These are phyloP conservation scores for Aspergillus phoenicis DNA, from an alignment of 2,329 filamentous ascomycete genomes.

Conservation along the genomic window DNA sequence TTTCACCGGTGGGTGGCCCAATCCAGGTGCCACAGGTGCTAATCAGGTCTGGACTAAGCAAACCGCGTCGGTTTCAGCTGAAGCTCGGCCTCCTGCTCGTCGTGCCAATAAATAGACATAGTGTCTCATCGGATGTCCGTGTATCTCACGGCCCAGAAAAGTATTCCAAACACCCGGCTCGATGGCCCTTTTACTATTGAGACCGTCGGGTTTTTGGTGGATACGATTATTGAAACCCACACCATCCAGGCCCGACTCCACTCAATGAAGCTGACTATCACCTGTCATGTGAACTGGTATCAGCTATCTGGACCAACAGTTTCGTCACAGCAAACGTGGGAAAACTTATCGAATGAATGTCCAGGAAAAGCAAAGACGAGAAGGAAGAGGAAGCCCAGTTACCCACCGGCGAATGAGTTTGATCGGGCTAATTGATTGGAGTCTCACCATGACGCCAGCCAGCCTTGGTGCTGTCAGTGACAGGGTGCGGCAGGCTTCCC, in stretches of 20 bases:
- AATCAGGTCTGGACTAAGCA: conserved; percentile 2
- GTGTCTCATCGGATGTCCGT: conserved; percentile 1
- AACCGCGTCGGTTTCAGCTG: neutral
- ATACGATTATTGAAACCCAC: conserved; percentile 9
- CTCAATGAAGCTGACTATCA: conserved; percentile 17
- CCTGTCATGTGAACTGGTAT: conserved; percentile 20
- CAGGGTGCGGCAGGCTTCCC: conserved; percentile 19
- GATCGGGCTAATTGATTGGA: neutral
- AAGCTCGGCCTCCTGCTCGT: neutral
- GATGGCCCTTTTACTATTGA: neutral
- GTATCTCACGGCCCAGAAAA: conserved; percentile 4
- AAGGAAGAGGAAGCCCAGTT: conserved; percentile 1
- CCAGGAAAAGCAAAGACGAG: neutral
- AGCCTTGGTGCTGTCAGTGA: conserved; percentile 11
- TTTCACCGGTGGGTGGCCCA: conserved; percentile 3
- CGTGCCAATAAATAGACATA: conserved; percentile 5
- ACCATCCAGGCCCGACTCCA: conserved; percentile 7
- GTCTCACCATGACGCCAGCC: conserved; percentile 9
- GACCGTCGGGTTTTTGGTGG: conserved; percentile 6
- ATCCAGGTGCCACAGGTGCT: neutral
- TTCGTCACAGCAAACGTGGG: conserved; percentile 9
- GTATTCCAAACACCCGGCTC: conserved; percentile 5
- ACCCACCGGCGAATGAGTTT: conserved; percentile 5
- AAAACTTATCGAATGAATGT: neutral
- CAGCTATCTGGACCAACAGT: neutral